Percentiles rank a stretch among this genome's conserved stretches.
phyloP scores from a whole-genome alignment of 2,329 filamentous ascomycete species.

The Pseudonectria buxi region DNA sequence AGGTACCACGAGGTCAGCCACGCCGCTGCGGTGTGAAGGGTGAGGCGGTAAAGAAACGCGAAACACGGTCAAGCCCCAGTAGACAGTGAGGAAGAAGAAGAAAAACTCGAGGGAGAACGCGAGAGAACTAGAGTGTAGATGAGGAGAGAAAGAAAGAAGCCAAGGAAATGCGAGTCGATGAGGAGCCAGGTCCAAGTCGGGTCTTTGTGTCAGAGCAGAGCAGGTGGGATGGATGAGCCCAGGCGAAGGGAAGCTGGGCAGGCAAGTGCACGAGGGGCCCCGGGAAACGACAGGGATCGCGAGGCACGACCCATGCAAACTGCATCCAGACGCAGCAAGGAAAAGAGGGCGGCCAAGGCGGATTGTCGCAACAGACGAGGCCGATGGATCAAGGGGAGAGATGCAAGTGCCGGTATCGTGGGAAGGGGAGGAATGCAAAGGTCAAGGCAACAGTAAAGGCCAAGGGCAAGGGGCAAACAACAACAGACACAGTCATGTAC shows the following conservation, averaged over 20 bases:
- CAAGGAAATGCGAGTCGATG: constrained; percentile 21
- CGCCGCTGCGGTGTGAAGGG: constrained; percentile 9
- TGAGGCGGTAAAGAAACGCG: constrained; percentile 1
- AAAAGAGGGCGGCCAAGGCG: no score
- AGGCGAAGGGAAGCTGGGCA: constrained; percentile 15
- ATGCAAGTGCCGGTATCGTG: no score
- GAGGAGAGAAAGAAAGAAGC: constrained; percentile 17
- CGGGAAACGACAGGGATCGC: background rate
- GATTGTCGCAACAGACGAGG: no score
- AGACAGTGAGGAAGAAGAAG: constrained; percentile 2
- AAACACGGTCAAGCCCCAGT: no score
- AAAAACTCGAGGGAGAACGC: constrained; percentile 1
- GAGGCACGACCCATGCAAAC: no score
- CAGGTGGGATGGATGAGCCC: constrained; percentile 21
- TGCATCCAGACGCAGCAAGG: no score
- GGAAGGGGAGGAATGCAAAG: no score
- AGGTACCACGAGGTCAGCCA: constrained; percentile 23
- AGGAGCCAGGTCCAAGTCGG: constrained; percentile 23
- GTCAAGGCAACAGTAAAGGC: no score
- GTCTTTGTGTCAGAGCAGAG: constrained; percentile 25
- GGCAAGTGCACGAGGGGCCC: background rate
- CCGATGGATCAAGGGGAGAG: no score
- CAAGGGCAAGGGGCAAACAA: no score
- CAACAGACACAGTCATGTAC: no score
- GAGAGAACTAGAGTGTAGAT: constrained; percentile 9